Percentiles rank a stretch among this genome's conserved stretches.
These are phyloP conservation scores for Podaxis sp. DNA, from an alignment of 768 basidiomycete species.

Conservation along the genomic window DNA sequence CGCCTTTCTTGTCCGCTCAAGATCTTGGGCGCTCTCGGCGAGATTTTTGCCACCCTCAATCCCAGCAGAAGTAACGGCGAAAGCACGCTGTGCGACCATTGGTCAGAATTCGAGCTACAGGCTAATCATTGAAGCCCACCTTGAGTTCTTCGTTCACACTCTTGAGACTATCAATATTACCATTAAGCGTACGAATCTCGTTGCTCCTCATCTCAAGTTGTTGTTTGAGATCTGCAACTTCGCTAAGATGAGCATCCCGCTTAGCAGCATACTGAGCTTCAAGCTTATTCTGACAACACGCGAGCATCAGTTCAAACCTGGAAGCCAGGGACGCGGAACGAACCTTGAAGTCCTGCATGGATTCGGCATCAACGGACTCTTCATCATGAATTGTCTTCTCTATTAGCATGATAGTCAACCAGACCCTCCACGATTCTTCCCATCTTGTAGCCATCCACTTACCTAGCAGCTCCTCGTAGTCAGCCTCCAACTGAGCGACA, in stretches of 20 bases:
- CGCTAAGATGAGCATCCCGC: conserved; percentile 84
- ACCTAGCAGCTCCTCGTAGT: conserved; percentile 98
- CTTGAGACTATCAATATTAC: conserved; percentile 89
- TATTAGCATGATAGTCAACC: conserved; percentile 29
- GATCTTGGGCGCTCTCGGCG: conserved; percentile 95
- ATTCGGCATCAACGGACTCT: conserved; percentile 79
- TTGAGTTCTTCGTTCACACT: conserved; percentile 98
- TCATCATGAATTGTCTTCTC: conserved; percentile 93
- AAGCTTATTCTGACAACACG: conserved; percentile 72
- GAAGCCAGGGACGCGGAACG: conserved; percentile 10
- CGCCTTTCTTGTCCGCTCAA: conserved; percentile 94
- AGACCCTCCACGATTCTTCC: neutral
- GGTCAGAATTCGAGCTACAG: conserved; percentile 6
- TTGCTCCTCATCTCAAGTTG: conserved; percentile 83
- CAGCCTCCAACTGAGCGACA: conserved; percentile 78
- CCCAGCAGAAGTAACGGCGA: conserved; percentile 95
- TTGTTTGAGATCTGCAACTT: conserved; percentile 84
- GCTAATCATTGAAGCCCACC: conserved; percentile 43
- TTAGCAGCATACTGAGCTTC: conserved; percentile 93
- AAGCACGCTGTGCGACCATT: conserved; percentile 70
- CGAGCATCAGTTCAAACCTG: conserved; percentile 13
- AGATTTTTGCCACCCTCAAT: conserved; percentile 97
- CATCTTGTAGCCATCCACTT: conserved; percentile 24
- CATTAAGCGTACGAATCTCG: conserved; percentile 82
- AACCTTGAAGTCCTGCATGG: conserved; percentile 90